Conservation (phyloP, 345 rosid species). For the Raphanus raphanistrum region DNA sequence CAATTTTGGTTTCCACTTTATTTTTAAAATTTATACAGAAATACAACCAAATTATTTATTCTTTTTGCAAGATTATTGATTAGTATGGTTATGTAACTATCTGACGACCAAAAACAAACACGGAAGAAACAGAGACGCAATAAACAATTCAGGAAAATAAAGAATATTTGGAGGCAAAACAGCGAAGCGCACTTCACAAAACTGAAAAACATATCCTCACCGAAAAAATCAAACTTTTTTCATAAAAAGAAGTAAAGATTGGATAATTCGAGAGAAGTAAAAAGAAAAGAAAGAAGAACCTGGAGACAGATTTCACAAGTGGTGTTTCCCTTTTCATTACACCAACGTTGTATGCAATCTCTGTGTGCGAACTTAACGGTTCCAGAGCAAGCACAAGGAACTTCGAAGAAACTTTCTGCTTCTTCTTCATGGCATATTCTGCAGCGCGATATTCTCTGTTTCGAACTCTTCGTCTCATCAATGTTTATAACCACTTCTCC, state of each 20-base stretch:
- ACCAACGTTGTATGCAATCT: constrained; percentile 97
- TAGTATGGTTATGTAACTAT: constrained; percentile 6
- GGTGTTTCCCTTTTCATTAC: constrained; percentile 93
- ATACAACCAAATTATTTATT: not conserved
- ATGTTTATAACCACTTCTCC: constrained; percentile 61
- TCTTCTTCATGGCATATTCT: constrained; percentile 92
- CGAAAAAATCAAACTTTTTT: not conserved
- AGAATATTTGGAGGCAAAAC: constrained; percentile 31
- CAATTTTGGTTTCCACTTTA: not conserved
- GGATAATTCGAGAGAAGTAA: not conserved
- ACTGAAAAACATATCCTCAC: constrained; percentile 13
- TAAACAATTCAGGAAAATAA: constrained; percentile 11
- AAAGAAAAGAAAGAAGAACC: constrained; percentile 40
- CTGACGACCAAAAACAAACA: constrained; percentile 30
- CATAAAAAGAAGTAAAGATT: not conserved
- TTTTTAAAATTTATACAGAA: not conserved
- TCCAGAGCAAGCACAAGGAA: constrained; percentile 95
- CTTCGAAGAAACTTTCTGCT: constrained; percentile 78
- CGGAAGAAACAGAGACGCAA: constrained; percentile 29
- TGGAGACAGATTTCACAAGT: constrained; percentile 94
- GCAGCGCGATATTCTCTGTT: constrained; percentile 51
- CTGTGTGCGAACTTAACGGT: constrained; percentile 73
- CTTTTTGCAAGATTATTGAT: not conserved
- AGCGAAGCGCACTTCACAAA: constrained; percentile 34
- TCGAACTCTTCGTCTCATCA: constrained; percentile 37